Conservation (phyloP, 495 filamentous ascomycete species). For the Penicillium arizonense region DNA sequence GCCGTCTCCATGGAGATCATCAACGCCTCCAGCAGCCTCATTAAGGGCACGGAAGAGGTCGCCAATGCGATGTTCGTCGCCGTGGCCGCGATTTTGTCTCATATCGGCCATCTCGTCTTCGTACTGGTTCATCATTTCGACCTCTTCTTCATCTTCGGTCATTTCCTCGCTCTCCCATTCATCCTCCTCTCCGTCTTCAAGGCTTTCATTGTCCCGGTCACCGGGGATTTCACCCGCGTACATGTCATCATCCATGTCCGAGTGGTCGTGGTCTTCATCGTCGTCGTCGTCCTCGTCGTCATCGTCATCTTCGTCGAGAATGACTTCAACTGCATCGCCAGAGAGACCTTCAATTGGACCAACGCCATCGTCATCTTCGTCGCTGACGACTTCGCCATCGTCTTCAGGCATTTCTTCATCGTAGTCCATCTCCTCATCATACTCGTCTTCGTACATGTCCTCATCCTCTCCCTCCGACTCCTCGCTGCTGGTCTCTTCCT, state of each 20-base stretch:
- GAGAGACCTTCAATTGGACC: conserved; percentile 82
- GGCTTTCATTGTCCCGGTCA: conserved; percentile 64
- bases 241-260: conserved; percentile 51
- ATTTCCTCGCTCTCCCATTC: conserved; percentile 61
- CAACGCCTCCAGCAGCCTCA: conserved; percentile 37
- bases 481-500: conserved; percentile 67
- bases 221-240: conserved; percentile 56
- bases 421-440: conserved; percentile 87
- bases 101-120: conserved; percentile 58
- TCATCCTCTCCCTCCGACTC: conserved; percentile 71
- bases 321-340: conserved; percentile 81
- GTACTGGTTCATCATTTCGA: conserved; percentile 49
- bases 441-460: conserved; percentile 83
- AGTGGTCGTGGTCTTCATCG: conserved; percentile 66
- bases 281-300: conserved; percentile 61
- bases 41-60: conserved; percentile 44
- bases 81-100: conserved; percentile 58
- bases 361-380: conserved; percentile 85
- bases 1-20: conserved; percentile 35
- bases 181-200: conserved; percentile 55
- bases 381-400: conserved; percentile 84
- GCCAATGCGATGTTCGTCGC: conserved; percentile 53
- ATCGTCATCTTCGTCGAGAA: conserved; percentile 72
- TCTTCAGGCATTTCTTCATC: conserved; percentile 72
- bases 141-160: conserved; percentile 55